A percentile compares a stretch with the other conserved stretches of the same genome.
These are phyloP conservation scores for Colletotrichum agaves DNA, from an alignment of 2,329 filamentous ascomycete genomes.

Conservation along the genomic window DNA sequence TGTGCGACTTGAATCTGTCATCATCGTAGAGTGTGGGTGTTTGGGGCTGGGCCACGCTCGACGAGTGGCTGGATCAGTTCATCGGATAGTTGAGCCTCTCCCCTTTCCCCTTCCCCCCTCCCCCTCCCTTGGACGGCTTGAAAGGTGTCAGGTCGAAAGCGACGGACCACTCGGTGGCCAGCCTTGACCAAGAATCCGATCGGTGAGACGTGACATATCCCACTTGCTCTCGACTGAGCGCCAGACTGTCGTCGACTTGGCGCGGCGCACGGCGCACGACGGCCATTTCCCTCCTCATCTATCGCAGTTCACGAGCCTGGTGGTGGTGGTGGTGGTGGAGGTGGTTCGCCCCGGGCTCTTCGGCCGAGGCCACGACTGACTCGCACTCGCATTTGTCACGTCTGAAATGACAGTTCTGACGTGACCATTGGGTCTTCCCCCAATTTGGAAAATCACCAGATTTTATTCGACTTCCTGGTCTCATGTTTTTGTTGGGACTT, in stretches of 20 bases:
- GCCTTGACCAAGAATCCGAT: neutral
- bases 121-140: neutral
- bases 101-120: too few relatives aligned
- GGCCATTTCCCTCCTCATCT: neutral
- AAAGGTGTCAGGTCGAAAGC: neutral
- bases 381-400: slow-evolving; percentile 13
- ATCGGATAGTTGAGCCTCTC: slow-evolving; percentile 10
- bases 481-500: neutral
- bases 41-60: neutral
- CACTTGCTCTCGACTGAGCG: neutral
- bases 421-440: neutral
- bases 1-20: slow-evolving; percentile 16
- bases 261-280: neutral
- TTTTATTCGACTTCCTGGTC: neutral
- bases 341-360: neutral
- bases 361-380: neutral
- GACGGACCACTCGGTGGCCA: neutral
- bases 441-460: neutral
- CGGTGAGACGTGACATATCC: slow-evolving; percentile 3
- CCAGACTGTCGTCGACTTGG: neutral
- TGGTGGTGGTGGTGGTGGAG: too few relatives aligned
- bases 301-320: neutral
- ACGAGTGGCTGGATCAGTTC: neutral
- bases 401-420: neutral
- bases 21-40: neutral